Base-by-base conservation (phyloP, 306 rosid genomes). In the Glycine soja region DNA sequence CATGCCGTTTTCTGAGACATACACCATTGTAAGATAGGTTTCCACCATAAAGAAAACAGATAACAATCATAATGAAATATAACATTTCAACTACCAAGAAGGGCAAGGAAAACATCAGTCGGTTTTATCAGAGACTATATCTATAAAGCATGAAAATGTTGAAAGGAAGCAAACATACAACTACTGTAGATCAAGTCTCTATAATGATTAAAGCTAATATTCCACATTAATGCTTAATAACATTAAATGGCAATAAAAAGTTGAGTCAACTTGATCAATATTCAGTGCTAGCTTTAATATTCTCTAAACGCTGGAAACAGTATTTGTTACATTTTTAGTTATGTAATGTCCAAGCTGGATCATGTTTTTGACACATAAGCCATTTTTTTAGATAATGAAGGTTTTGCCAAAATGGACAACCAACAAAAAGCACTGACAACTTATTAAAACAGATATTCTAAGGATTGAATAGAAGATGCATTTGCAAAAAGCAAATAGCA, bases 1-100 rank as follows among this genome's bases (percentile, higher is more conserved):
- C 99, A 95, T 0, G 16, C 88, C 1, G 99, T 86, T 93, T 89
- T 95, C 99, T 95, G 93, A 68, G 8, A 65, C 66, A 88, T 11
- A 65, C 19, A 81, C 50, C 75, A 46, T 47, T 34, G 70, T 83
- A 53, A 83, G 80, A 71, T 9, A 63, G 71, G 69, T 58, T 80
- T 52, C 52, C 40, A 51, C 61, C 78, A 78, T 61, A 74, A 43
- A 48, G 42, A 30, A 73, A 40, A 74, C 3, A 73, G 36, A 32
- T 7, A 67, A 72, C 76, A 78, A 65, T 11, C 10, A 59, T n/a
- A 62, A 77, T 24, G 59, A 15, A 38, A 72, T 42, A 64, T 18
- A 75, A 48, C 64, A 77, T 84, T 56, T 47, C 62, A 62, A 75
- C 59, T 48, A 48, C 59, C 38, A 56, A 61, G 61, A 74, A 58